Conservation (phyloP, 2,329 filamentous ascomycete species). For the Phialemonium atrogriseum region DNA sequence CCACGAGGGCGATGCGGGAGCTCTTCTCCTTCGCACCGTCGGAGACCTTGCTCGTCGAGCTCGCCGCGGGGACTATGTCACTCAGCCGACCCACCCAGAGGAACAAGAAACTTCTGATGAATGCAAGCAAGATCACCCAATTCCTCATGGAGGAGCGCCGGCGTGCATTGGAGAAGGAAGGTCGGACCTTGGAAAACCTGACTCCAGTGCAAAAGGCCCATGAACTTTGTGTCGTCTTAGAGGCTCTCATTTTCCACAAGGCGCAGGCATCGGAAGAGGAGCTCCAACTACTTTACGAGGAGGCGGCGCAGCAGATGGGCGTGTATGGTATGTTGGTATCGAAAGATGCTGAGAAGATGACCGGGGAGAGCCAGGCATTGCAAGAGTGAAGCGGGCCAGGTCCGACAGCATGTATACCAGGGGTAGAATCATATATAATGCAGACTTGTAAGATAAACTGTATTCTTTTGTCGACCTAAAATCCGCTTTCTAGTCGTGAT, state of each 20-base stretch:
- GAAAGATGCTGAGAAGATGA: conserved; percentile 11
- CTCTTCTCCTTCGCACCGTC: conserved; percentile 20
- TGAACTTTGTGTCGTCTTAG: conserved; percentile 1
- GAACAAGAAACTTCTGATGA: conserved; percentile 17
- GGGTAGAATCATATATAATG: not conserved
- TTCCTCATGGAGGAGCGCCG: conserved; percentile 12
- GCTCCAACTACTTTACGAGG: conserved; percentile 5
- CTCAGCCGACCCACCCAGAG: conserved; percentile 14
- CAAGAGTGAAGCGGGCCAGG: not conserved
- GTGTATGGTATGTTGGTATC: conserved; percentile 16
- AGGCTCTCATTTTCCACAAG: conserved; percentile 3
- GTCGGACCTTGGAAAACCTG: conserved; percentile 10
- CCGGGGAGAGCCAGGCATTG: not conserved
- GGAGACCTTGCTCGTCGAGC: conserved; percentile 22
- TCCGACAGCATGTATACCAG: conserved; percentile 1
- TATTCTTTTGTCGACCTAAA: not conserved
- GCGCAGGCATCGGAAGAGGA: conserved; percentile 2
- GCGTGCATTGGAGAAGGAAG: conserved; percentile 7
- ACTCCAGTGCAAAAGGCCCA: conserved; percentile 12
- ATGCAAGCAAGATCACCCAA: conserved; percentile 17
- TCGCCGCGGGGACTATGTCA: conserved; percentile 18
- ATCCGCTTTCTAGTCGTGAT: conserved; percentile 44
- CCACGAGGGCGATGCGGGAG: conserved; percentile 21
- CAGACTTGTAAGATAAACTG: not conserved
- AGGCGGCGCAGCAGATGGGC: conserved; percentile 18